Conservation (phyloP, 164 flowering plant genomes). For the Magnolia officinalis region DNA sequence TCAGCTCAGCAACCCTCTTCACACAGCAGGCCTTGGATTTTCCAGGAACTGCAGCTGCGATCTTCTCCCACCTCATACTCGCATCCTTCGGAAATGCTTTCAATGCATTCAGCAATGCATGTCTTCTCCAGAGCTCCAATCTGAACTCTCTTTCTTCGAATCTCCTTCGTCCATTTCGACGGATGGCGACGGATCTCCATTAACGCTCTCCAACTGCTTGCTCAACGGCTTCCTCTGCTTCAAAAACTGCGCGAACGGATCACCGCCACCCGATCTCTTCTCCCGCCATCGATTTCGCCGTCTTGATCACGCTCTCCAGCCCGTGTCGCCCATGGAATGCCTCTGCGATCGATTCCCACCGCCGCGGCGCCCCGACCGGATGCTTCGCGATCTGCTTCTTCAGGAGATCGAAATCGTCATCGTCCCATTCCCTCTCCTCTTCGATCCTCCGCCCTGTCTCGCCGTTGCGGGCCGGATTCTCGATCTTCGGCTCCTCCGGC, state of each 20-base stretch:
- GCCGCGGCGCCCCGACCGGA: slow-evolving; percentile 75
- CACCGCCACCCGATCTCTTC: slow-evolving; percentile 43
- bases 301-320: slow-evolving; percentile 74
- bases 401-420: slow-evolving; percentile 69
- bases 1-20: slow-evolving; percentile 75
- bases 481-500: slow-evolving; percentile 22
- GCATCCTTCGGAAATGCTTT: slow-evolving; percentile 86
- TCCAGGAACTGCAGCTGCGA: slow-evolving; percentile 85
- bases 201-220: slow-evolving; percentile 33
- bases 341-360: slow-evolving; percentile 85
- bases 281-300: slow-evolving; percentile 64
- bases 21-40: slow-evolving; percentile 78
- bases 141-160: slow-evolving; percentile 16
- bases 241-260: slow-evolving; percentile 71
- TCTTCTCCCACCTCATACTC: slow-evolving; percentile 97
- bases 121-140: slow-evolving; percentile 82
- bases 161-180: slow-evolving; percentile 10
- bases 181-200: slow-evolving; percentile 4
- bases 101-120: slow-evolving; percentile 83
- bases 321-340: slow-evolving; percentile 62
- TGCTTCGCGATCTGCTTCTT: slow-evolving; percentile 77
- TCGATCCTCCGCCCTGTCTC: neutral
- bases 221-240: slow-evolving; percentile 72
- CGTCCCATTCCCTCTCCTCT: slow-evolving; percentile 76
- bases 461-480: slow-evolving; percentile 7